A percentile compares a stretch with the other conserved stretches of the same genome.
These are phyloP conservation scores for Microbotryum silenes-acaulis DNA, from an alignment of 1,284 basidiomycete species.

Conservation along the genomic window DNA sequence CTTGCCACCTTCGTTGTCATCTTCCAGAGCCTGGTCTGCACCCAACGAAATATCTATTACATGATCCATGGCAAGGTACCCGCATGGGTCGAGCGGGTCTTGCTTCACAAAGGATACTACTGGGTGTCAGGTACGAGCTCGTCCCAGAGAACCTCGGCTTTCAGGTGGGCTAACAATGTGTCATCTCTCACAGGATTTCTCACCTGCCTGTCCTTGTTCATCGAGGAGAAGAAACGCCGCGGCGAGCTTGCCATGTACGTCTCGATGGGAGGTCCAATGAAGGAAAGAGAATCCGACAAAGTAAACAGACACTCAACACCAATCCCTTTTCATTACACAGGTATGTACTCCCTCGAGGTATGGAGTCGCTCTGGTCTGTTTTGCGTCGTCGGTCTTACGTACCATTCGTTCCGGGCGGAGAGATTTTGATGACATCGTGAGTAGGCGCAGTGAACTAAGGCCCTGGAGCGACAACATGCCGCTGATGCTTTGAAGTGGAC, in stretches of 20 bases:
- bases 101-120: slow-evolving; percentile 26
- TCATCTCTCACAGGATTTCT: slow-evolving; percentile 53
- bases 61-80: slow-evolving; percentile 36
- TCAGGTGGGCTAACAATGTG: neutral
- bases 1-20: slow-evolving; percentile 75
- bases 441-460: slow-evolving; percentile 32
- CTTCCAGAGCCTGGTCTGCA: slow-evolving; percentile 79
- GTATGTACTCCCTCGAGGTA: slow-evolving; percentile 55
- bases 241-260: slow-evolving; percentile 91
- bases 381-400: slow-evolving; percentile 68
- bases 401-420: slow-evolving; percentile 58
- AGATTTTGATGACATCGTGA: slow-evolving; percentile 56
- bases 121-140: slow-evolving; percentile 23
- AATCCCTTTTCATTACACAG: slow-evolving; percentile 44
- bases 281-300: slow-evolving; percentile 26
- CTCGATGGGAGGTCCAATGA: slow-evolving; percentile 24
- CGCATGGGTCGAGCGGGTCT: slow-evolving; percentile 11
- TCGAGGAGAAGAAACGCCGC: slow-evolving; percentile 74
- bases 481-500: too few species aligned
- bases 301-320: slow-evolving; percentile 1
- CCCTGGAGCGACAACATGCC: too few species aligned
- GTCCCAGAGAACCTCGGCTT: neutral
- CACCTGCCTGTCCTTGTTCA: slow-evolving; percentile 68
- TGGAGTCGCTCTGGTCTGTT: slow-evolving; percentile 80
- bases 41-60: slow-evolving; percentile 55